A percentile compares a stretch with the other conserved stretches of the same genome.
These are phyloP conservation scores for Cercospora zeae-maydis DNA, from an alignment of 2,329 filamentous ascomycete genomes.

Conservation along the genomic window DNA sequence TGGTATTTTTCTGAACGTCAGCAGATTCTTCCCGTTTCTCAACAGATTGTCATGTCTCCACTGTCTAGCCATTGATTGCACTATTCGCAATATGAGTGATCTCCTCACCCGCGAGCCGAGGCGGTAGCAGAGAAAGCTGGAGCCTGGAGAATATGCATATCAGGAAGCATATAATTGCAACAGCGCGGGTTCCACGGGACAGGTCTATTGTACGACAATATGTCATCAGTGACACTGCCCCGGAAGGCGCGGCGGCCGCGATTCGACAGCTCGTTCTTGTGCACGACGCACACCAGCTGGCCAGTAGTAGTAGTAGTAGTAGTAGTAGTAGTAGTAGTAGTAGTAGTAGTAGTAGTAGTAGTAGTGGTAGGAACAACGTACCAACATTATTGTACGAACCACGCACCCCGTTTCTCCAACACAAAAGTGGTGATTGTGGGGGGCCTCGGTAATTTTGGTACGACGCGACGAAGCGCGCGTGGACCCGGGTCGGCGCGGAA, in stretches of 20 bases:
- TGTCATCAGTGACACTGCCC: neutral
- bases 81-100: neutral
- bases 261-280: conserved; percentile 14
- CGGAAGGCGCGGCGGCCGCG: neutral
- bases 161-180: neutral
- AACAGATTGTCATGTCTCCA: no score
- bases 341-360: no score
- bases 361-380: no score
- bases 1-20: neutral
- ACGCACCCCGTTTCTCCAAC: no score
- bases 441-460: conserved; percentile 5
- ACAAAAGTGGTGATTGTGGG: no score
- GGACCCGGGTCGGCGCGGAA: neutral
- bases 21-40: neutral
- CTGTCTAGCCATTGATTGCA: no score
- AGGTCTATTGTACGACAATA: neutral
- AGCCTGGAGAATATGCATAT: conserved; percentile 3
- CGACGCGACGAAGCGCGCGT: neutral
- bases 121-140: neutral
- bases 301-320: no score
- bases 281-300: neutral
- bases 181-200: neutral
- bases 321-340: no score
- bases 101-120: neutral
- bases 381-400: no score